Percentiles rank a stretch among this genome's conserved stretches.
phyloP scores from a whole-genome alignment of 148 eudicot genomes.

The Pouteria glomerata region DNA sequence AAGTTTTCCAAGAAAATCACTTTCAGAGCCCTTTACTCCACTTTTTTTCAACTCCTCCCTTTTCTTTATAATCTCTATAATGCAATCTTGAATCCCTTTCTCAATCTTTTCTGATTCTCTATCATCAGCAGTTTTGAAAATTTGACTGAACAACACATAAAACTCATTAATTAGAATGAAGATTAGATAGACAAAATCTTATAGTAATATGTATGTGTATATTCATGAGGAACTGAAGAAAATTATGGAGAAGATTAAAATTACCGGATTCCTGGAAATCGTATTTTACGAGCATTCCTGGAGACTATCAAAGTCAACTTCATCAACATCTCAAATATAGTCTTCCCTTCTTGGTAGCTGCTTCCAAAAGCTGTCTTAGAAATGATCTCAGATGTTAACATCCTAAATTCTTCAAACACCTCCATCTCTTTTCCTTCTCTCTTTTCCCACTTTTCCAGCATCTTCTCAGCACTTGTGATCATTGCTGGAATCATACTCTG shows the following conservation, averaged over 20 bases:
- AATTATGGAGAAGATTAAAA: not conserved
- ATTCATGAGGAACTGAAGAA: not conserved
- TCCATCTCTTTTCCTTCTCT: conserved; percentile 18
- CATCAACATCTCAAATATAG: conserved; percentile 15
- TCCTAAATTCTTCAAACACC: conserved; percentile 17
- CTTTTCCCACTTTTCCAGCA: conserved; percentile 25
- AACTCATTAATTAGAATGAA: not conserved
- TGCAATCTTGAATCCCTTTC: not conserved
- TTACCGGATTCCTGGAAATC: conserved; percentile 15
- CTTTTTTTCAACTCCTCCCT: not conserved
- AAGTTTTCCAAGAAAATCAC: not conserved
- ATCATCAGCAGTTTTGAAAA: not conserved
- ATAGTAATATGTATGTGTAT: not conserved
- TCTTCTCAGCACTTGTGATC: conserved; percentile 21
- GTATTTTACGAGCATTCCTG: conserved; percentile 9
- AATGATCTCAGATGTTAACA: conserved; percentile 17
- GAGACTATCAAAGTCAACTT: conserved; percentile 8
- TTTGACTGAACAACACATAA: not conserved
- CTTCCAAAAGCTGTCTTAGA: conserved; percentile 22
- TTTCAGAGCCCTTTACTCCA: not conserved
- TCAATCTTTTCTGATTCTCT: conserved; percentile 4
- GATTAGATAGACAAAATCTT: not conserved
- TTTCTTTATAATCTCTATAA: not conserved
- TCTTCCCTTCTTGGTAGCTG: conserved; percentile 15
- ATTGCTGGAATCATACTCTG: conserved; percentile 32